phyloP scores from a whole-genome alignment of 2,329 filamentous ascomycete species.

The Bipolaris bicolor region DNA sequence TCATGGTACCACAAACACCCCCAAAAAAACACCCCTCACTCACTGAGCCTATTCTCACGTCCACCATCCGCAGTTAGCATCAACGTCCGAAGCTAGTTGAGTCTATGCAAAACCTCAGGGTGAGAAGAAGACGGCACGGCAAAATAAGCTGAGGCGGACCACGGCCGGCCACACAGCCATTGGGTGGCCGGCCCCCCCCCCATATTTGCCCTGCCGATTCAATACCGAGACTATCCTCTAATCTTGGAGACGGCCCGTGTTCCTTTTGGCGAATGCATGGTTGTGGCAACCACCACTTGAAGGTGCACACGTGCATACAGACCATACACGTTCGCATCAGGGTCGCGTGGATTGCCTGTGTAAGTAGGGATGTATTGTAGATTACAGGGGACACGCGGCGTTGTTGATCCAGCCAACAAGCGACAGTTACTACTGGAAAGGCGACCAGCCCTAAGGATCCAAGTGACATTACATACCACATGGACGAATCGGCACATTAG shows the following conservation, averaged over 20 bases:
- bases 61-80: neutral
- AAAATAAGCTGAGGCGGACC: neutral
- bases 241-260: neutral
- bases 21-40: neutral
- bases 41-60: neutral
- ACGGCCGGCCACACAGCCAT: neutral
- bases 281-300: too few species aligned
- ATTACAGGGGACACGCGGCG: too few species aligned
- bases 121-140: constrained; percentile 4
- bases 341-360: neutral
- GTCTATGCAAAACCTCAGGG: constrained; percentile 1
- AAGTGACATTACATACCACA: too few species aligned
- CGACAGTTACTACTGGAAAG: too few species aligned
- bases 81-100: neutral
- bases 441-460: too few species aligned
- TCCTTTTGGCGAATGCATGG: neutral
- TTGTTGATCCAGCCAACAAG: too few species aligned
- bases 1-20: too few species aligned
- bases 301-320: too few species aligned
- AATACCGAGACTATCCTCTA: neutral
- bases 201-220: neutral
- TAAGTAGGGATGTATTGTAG: neutral
- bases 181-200: neutral
- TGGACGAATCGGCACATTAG: too few species aligned
- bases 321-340: neutral